These are phyloP conservation scores for Globisporangium cystogenes DNA, from an alignment of 352 stramenopile genomes.

Conservation along the genomic window DNA sequence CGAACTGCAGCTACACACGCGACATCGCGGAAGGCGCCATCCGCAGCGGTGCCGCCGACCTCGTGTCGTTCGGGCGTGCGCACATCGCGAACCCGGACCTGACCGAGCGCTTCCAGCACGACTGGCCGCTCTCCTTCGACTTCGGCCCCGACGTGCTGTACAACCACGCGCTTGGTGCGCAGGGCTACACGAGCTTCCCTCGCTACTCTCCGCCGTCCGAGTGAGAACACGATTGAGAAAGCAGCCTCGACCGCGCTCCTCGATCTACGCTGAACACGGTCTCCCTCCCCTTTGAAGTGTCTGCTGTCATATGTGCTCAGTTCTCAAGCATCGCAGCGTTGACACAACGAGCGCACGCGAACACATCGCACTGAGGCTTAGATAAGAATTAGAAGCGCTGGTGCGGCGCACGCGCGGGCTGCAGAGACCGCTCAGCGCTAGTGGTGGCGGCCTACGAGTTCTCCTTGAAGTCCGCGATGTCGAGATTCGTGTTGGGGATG, in stretches of 20 bases:
- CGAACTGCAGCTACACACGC: conserved; percentile 47
- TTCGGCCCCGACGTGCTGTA: conserved; percentile 30
- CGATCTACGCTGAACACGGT: too few species aligned
- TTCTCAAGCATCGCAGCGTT: too few species aligned
- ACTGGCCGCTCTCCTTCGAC: conserved; percentile 5
- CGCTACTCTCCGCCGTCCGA: background rate
- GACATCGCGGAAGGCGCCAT: conserved; percentile 43
- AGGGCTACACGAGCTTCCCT: conserved; percentile 51
- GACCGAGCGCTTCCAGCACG: conserved; percentile 40
- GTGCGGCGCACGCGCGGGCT: too few species aligned
- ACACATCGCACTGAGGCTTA: too few species aligned
- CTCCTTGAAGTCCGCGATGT: conserved; percentile 32
- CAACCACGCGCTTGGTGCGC: conserved; percentile 31
- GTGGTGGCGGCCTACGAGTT: background rate
- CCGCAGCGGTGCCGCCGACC: conserved; percentile 41
- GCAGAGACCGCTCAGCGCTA: too few species aligned
- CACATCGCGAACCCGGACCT: conserved; percentile 81
- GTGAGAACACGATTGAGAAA: background rate
- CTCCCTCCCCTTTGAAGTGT: too few species aligned
- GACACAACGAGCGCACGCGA: background rate
- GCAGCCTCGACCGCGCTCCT: too few species aligned
- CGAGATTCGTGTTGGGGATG: conserved; percentile 39
- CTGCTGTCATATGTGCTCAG: too few species aligned
- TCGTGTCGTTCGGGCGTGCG: conserved; percentile 57
- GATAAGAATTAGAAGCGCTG: too few species aligned